A percentile compares a stretch with the other conserved stretches of the same genome.
These are phyloP conservation scores for Lachnellula hyalina DNA, from an alignment of 2,329 filamentous ascomycete genomes.

Conservation along the genomic window DNA sequence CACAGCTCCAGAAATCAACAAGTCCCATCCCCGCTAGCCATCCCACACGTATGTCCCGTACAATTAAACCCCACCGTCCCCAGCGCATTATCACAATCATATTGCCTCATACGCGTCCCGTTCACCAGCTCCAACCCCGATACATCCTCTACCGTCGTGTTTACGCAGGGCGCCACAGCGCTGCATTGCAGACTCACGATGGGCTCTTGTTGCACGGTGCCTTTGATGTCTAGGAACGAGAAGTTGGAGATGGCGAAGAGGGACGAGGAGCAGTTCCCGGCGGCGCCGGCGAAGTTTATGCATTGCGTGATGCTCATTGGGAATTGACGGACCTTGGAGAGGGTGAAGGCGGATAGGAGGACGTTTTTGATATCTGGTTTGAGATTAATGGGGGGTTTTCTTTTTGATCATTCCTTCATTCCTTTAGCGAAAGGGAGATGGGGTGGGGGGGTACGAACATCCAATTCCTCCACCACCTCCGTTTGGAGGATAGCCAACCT, in stretches of 20 bases:
- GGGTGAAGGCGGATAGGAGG: slow-evolving; percentile 1
- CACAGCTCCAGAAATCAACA: not conserved
- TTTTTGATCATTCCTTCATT: not conserved
- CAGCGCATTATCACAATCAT: not conserved
- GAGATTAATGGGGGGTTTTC: not conserved
- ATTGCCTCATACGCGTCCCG: not conserved
- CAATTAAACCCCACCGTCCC: not conserved
- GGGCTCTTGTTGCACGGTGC: slow-evolving; percentile 14
- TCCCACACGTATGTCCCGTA: not conserved
- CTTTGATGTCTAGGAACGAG: slow-evolving; percentile 14
- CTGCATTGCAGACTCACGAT: slow-evolving; percentile 32
- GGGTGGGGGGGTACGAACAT: slow-evolving; percentile 11
- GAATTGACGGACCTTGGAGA: slow-evolving; percentile 26
- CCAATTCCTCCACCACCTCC: slow-evolving; percentile 53
- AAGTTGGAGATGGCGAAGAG: slow-evolving; percentile 37
- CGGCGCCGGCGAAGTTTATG: slow-evolving; percentile 32
- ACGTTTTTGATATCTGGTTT: not conserved
- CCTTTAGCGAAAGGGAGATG: too few species aligned
- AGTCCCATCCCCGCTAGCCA: not conserved
- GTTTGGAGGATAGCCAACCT: slow-evolving; percentile 48
- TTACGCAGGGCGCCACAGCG: slow-evolving; percentile 24
- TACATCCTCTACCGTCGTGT: not conserved
- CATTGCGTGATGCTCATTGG: slow-evolving; percentile 36
- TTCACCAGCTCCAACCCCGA: not conserved
- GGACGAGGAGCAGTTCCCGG: slow-evolving; percentile 35